These are phyloP conservation scores for Paramecium sexaurelia DNA, from an alignment of 73 alveolate genomes.

Conservation along the genomic window DNA sequence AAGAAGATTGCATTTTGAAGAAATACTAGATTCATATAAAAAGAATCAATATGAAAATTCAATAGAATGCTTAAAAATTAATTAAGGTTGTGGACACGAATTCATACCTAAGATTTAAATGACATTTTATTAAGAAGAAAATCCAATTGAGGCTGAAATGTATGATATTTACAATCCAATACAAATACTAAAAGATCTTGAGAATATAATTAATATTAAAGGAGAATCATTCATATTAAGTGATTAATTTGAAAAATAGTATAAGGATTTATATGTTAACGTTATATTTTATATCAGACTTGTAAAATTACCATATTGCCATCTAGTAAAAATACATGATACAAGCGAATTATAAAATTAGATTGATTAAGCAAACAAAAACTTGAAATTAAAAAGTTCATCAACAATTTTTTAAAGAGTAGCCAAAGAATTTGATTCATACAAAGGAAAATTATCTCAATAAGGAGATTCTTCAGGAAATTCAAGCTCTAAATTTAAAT, in stretches of 20 bases:
- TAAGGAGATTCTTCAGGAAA: constrained; percentile 21
- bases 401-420: neutral
- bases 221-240: neutral
- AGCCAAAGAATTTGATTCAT: neutral
- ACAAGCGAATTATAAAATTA: neutral
- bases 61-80: neutral
- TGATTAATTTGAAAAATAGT: constrained; percentile 23
- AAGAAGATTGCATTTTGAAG: constrained; percentile 28
- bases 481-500: neutral
- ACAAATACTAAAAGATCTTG: neutral
- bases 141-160: constrained; percentile 9
- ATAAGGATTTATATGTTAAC: neutral
- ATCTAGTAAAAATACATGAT: neutral
- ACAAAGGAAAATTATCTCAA: neutral
- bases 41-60: neutral
- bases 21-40: neutral
- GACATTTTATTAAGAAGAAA: constrained; percentile 21
- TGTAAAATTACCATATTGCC: neutral
- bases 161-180: constrained; percentile 7
- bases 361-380: neutral
- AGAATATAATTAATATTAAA: neutral
- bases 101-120: neutral
- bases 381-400: neutral
- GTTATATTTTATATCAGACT: neutral
- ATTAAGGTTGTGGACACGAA: neutral